These are phyloP conservation scores for Paraconiothyrium sp. DNA, from an alignment of 2,329 filamentous ascomycete genomes.

Conservation along the genomic window DNA sequence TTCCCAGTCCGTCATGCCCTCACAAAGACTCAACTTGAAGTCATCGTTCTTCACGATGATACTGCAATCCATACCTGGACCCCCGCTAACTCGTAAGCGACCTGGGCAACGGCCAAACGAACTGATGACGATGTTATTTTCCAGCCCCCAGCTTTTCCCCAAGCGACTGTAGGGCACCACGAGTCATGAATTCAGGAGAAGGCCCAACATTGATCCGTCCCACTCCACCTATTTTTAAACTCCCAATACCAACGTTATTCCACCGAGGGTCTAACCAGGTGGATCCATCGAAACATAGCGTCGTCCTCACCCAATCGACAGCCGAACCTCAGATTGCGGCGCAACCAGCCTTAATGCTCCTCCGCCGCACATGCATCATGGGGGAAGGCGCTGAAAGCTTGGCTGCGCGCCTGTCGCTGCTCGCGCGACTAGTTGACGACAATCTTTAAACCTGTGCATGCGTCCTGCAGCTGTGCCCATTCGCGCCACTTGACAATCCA, in stretches of 20 bases:
- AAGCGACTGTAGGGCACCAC: neutral
- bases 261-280: neutral
- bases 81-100: neutral
- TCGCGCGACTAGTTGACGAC: too few relatives aligned
- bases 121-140: neutral
- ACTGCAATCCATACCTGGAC: too few relatives aligned
- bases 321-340: neutral
- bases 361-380: neutral
- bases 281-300: neutral
- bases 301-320: neutral
- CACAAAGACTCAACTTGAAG: neutral
- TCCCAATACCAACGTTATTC: neutral
- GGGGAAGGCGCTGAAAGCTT: conserved; percentile 1
- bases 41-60: neutral
- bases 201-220: neutral
- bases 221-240: neutral
- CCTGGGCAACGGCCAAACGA: neutral
- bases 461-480: neutral
- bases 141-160: neutral
- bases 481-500: neutral
- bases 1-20: neutral
- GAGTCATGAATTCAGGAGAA: neutral
- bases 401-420: neutral
- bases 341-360: neutral
- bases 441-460: neutral